phyloP scores from a whole-genome alignment of 192 early-diverging fungal species.

The Coemansia sp. region DNA sequence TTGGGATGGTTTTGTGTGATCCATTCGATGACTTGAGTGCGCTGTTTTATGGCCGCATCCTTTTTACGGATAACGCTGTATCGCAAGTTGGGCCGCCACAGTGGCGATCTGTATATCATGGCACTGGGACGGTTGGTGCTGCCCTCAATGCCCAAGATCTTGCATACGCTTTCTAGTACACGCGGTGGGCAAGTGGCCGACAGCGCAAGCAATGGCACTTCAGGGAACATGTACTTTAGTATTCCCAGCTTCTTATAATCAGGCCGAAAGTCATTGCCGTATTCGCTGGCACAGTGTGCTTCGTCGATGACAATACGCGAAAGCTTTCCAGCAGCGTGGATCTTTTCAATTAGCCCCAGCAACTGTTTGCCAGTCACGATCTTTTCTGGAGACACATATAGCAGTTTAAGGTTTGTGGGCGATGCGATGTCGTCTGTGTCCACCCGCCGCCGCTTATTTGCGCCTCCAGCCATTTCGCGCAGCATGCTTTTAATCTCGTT shows the following conservation, averaged over 20 bases:
- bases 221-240: constrained; percentile 57
- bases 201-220: constrained; percentile 69
- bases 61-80: constrained; percentile 61
- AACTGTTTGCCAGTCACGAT: constrained; percentile 50
- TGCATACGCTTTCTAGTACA: constrained; percentile 54
- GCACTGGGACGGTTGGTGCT: constrained; percentile 38
- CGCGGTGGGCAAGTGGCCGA: constrained; percentile 70
- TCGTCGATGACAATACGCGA: constrained; percentile 56
- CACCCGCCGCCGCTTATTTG: constrained; percentile 16
- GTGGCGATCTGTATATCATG: constrained; percentile 59
- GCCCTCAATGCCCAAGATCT: constrained; percentile 55
- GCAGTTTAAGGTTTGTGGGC: constrained; percentile 20
- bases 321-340: constrained; percentile 37
- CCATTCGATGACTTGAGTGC: constrained; percentile 57
- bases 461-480: constrained; percentile 9
- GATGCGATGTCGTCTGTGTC: neutral
- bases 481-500: constrained; percentile 33
- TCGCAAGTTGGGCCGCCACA: constrained; percentile 62
- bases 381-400: constrained; percentile 58
- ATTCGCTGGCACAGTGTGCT: constrained; percentile 55
- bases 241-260: constrained; percentile 55
- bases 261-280: constrained; percentile 59
- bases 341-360: constrained; percentile 42
- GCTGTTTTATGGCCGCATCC: constrained; percentile 32
- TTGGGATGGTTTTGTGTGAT: constrained; percentile 52